Evolutionary conservation across 2,329 filamentous ascomycete genomes (phyloP), one percentile per base, ranked within the genome.

Genomic region (Fusarium oxysporum): DNA sequence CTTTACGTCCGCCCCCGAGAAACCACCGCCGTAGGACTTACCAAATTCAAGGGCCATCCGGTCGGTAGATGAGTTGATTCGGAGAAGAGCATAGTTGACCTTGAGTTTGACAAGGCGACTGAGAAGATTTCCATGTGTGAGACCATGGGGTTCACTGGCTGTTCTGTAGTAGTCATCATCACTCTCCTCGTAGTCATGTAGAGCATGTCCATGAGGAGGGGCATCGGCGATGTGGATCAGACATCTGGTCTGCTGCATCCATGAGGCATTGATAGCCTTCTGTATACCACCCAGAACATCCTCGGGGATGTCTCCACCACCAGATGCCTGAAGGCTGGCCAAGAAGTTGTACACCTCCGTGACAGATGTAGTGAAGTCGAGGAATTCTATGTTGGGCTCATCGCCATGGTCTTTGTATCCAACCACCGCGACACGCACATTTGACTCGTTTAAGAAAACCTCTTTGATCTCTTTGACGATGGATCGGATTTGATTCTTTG

Each of bases 231-330:
- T 72, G 25, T 72, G 70, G 16, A 73, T 67, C 13, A 73, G 59
- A 21, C 72, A 78, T 11, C 80, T 73, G 3, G 81, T 82, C 43
- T 77, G 75, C n/a, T 82, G 73, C 50, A 72, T 71, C 82, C 82
- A 83, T 1, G 73, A 74, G 1, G 76, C 74, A 23, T 78, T 76
- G 50, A 83, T 62, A 4, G 81, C 81, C 38, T 78, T 62, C 3
- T 74, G 55, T 6, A 83, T 58, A 5, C 78, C 82, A 6, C 82
- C 81, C 3, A 83, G 76, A 14, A 83, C 81, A 62, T 83, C 81
- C 45, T 83, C 82, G 7, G 82, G 77, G 1, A 40, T n/a, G 50
- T 83, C 82, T 11, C 38, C 59, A 35, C 82, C 82, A 6, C 81
- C 80, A 2, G 37, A 55, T 4, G 47, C 67, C 5, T 12, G n/a